Conservation (phyloP, 495 filamentous ascomycete genomes). For the Neurospora cerealis region DNA sequence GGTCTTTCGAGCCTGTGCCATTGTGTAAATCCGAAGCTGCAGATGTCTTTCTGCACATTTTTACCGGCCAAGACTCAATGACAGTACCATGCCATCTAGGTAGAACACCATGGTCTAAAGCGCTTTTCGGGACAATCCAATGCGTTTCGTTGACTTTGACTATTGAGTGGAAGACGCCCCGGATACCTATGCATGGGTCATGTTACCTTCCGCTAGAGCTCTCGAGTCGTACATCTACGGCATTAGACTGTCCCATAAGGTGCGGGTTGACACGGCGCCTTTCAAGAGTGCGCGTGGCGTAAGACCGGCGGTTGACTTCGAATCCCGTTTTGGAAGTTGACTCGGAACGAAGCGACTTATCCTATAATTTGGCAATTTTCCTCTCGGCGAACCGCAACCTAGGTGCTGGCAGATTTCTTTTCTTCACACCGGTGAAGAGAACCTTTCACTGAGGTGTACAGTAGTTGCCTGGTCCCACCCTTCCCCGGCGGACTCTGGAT, state of each 20-base stretch:
- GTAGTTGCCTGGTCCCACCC: neutral
- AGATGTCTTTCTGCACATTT: neutral
- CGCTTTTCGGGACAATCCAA: neutral
- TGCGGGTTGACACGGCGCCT: neutral
- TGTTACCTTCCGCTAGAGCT: neutral
- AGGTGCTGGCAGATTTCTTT: neutral
- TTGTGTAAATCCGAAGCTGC: neutral
- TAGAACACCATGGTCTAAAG: neutral
- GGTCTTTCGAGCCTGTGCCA: neutral
- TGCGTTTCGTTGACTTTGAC: neutral
- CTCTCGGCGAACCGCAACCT: neutral
- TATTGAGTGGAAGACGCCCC: neutral
- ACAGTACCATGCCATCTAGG: neutral
- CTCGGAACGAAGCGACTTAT: neutral
- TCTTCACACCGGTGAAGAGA: neutral
- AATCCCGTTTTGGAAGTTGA: neutral
- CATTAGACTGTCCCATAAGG: neutral
- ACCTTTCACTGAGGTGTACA: neutral
- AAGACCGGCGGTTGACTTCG: neutral
- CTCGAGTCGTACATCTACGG: neutral
- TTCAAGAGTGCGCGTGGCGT: neutral
- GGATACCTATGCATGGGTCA: neutral
- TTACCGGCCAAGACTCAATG: neutral
- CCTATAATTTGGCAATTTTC: neutral
- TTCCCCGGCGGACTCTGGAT: neutral